These are phyloP conservation scores for Emydomyces testavorans DNA, from an alignment of 2,329 filamentous ascomycete species.

Conservation along the genomic window DNA sequence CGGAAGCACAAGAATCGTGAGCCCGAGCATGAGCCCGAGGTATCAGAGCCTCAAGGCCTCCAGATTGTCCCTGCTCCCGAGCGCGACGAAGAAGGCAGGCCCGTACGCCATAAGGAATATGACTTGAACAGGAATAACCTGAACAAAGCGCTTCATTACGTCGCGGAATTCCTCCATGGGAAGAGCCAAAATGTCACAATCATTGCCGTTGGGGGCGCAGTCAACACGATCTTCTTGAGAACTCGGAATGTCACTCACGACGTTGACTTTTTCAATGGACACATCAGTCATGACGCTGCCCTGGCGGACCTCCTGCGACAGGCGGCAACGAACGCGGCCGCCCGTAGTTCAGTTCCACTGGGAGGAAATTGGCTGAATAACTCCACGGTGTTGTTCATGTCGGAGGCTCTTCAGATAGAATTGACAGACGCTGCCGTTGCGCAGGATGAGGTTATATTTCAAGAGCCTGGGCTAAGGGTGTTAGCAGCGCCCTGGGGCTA, in stretches of 20 bases:
- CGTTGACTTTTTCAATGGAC: constrained; percentile 15
- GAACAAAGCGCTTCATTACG: constrained; percentile 5
- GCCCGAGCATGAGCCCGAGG: neutral
- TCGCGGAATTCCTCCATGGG: constrained; percentile 11
- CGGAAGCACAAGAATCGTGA: neutral
- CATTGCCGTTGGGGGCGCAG: constrained; percentile 16
- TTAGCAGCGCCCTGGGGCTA: constrained; percentile 10
- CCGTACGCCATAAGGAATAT: constrained; percentile 2
- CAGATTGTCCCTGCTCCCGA: neutral
- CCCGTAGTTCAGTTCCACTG: constrained; percentile 4
- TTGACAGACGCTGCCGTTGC: constrained; percentile 1
- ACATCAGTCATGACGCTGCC: neutral
- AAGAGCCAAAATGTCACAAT: constrained; percentile 11
- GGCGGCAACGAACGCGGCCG: constrained; percentile 3
- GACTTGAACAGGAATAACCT: constrained; percentile 10
- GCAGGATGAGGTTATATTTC: constrained; percentile 5
- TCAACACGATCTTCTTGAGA: constrained; percentile 14
- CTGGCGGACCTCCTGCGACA: neutral
- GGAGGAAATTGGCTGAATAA: constrained; percentile 14
- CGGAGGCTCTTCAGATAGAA: neutral
- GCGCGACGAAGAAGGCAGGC: neutral
- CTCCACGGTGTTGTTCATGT: constrained; percentile 1
- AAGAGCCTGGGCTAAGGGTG: constrained; percentile 1
- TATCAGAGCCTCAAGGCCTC: neutral
- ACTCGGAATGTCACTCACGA: constrained; percentile 15